Conservation (phyloP, 179 eudicot genomes). For the Gypsophila paniculata region DNA sequence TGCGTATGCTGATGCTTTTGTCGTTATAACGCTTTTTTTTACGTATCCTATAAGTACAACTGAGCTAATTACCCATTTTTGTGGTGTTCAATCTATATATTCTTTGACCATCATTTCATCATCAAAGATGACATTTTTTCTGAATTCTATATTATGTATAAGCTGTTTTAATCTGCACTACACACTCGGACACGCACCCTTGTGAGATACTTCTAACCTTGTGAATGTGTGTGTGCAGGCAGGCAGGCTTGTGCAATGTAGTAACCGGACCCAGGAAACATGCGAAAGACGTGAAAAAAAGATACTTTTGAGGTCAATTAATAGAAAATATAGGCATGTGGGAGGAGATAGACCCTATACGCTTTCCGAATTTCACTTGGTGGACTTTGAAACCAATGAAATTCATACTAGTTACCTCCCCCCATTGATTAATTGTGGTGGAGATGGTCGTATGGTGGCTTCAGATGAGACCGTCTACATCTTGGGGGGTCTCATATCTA, state of each 20-base stretch:
- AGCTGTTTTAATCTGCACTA: too few species aligned
- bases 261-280: neutral
- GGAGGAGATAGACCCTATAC: neutral
- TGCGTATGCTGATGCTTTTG: too few species aligned
- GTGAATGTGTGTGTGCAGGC: neutral
- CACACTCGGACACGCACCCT: too few species aligned
- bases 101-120: too few species aligned
- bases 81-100: too few species aligned
- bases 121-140: too few species aligned
- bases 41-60: too few species aligned
- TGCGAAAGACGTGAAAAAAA: neutral
- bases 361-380: neutral
- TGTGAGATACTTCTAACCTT: too few species aligned
- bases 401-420: neutral
- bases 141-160: too few species aligned
- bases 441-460: neutral
- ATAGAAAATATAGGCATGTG: neutral
- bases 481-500: neutral
- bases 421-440: neutral
- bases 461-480: neutral
- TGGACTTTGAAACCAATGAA: constrained; percentile 5
- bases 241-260: neutral
- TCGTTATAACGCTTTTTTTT: too few species aligned
- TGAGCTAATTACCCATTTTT: too few species aligned
- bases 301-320: neutral